phyloP scores from a whole-genome alignment of 116 monocot genomes.

The Trichopus zeylanicus region DNA sequence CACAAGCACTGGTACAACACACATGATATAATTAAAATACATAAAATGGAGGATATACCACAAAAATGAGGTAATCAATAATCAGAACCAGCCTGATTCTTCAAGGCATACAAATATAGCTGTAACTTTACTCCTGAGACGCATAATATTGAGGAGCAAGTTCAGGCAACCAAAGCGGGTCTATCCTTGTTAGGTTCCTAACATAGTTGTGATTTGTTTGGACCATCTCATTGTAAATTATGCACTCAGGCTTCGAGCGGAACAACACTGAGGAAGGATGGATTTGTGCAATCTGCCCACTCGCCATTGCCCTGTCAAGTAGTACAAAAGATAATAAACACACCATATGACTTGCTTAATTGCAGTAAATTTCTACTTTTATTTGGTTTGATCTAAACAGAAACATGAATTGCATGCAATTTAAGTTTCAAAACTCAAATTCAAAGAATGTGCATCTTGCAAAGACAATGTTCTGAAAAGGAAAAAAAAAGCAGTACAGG shows the following conservation, averaged over 20 bases:
- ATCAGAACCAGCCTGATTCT: no score
- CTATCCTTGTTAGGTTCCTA: slow-evolving; percentile 60
- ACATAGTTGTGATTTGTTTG: slow-evolving; percentile 74
- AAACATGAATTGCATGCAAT: no score
- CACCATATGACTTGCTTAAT: neutral
- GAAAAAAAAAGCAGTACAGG: no score
- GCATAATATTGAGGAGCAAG: slow-evolving; percentile 78
- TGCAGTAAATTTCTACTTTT: neutral
- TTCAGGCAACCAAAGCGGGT: slow-evolving; percentile 79
- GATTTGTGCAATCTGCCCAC: slow-evolving; percentile 68
- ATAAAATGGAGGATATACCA: no score
- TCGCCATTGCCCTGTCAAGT: slow-evolving; percentile 53
- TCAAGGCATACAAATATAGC: no score
- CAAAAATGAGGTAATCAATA: no score
- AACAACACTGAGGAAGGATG: slow-evolving; percentile 88
- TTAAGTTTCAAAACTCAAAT: no score
- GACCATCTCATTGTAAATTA: slow-evolving; percentile 81
- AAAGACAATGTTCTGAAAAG: no score
- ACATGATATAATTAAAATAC: no score
- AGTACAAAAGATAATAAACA: neutral
- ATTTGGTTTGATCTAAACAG: no score
- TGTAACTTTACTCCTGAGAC: neutral
- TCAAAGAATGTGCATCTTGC: no score
- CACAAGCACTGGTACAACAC: no score
- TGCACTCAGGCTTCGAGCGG: slow-evolving; percentile 62